Base-by-base conservation (phyloP, 1,284 basidiomycete species). In the Hemileia vastatrix region DNA sequence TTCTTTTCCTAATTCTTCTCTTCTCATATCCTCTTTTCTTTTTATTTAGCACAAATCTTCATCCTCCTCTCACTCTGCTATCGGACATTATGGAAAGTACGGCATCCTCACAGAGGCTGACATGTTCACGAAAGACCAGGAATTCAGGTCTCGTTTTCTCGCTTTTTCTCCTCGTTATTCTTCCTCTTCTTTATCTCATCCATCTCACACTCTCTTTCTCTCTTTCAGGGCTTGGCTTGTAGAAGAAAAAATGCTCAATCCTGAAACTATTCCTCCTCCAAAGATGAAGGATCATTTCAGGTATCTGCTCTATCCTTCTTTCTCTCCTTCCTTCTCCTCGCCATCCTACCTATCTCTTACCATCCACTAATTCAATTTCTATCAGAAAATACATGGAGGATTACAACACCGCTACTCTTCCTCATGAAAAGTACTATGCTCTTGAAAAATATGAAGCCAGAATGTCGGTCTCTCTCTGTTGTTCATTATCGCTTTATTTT, bases 71-170 rank as follows among this genome's bases (percentile, higher is more conserved):
- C n/a, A n/a, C n/a, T n/a, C n/a, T n/a, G n/a, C n/a, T n/a, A n/a
- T n/a, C n/a, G n/a, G n/a, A n/a, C n/a, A n/a, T n/a, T 93, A 88
- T 88, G 90, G 90, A 13, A 89, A 88, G 75, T 86, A 88, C 73
- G 90, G 90, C 1, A 82, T 88, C 66, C 88, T 94, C 64, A 83
- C 81, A 33, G 90, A 91, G 70, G 76, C 82, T 5, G 88, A 88
- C 90, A 71, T 72, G 87, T 82, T 21, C 61, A 67, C 48, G 63
- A 69, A 64, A 58, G 63, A 57, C 65, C 67, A 63, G 64, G 55
- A 63, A 63, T 67, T 58, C 32, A 51, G 51, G 47, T 23, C 15
- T 21, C 21, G 2, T 48, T 31, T n/a, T 2, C 24, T 5, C 23
- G 8, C n/a, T 11, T 0, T 19, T 11, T 5, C 6, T 4, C 18